Evolutionary conservation across 2,329 filamentous ascomycete genomes (phyloP), one percentile per base, ranked within the genome.

Genomic region (Arthroderma sp.): DNA sequence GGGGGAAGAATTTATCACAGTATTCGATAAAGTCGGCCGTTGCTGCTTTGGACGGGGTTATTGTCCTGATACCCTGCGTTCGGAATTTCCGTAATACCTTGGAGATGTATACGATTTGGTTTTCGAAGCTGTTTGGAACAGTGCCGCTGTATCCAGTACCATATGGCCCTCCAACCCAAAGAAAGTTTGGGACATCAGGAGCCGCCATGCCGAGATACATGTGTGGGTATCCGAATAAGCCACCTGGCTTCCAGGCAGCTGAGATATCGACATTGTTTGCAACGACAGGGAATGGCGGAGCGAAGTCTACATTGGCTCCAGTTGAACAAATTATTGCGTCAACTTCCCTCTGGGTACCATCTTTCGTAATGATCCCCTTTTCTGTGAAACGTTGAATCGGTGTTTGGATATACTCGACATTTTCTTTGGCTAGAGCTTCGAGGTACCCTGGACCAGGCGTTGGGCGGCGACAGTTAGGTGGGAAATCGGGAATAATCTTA

Each of bases 271-370:
- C 67, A 50, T 77, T 22, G 15, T 22, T 22, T 22, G 15, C 49
- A 5, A 49, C 43, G 10, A 50, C 47, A 44, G 46, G 41, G 36
- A 49, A 47, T 29, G 33, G 47, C 9, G 48, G 60, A 52, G 48
- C 63, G 55, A 49, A 64, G 61, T 0, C 70, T 7, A 71, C 68
- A 50, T 81, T 79, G 6, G 78, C 77, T 1, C 81, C 81, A 0
- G 81, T 85, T 1, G 79, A 76, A 53, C 79, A 84, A 51, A 85
- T 76, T 4, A 83, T 65, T 9, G 76, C 75, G 48, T 83, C 80
- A 0, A 81, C 76, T 10, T 75, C 67, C 3, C 77, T 63, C 29
- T 73, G 65, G 0, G 56, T 56, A 1, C 78, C 78, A 50, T 83
- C 78, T 0, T 63, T 41, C 1, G 53, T 54, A 31, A 55, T 46